Evolutionary conservation across 2,329 filamentous ascomycete species (phyloP), one percentile per base, ranked within the genome.

Genomic region (Monosporascus sp.): DNA sequence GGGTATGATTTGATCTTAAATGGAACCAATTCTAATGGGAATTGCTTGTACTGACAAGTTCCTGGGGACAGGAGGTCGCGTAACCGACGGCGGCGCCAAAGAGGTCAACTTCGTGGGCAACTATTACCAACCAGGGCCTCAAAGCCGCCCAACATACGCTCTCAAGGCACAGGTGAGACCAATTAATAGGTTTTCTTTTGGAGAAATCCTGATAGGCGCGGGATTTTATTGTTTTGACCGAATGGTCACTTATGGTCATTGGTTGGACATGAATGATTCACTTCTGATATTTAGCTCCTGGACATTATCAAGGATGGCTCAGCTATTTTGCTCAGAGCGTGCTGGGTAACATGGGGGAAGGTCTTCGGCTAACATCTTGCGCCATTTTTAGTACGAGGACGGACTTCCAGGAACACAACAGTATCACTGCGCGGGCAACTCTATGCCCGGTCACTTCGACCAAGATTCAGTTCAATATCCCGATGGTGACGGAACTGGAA

Each of bases 41-140:
- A n/a, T 17, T 41, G 9, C 38, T n/a, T 41, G 9, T 18, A 41
- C 38, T 41, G 38, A 41, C 38, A 41, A 9, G 9, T 41, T 20
- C 5, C 17, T 20, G 38, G 1, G 9, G 31, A 35, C 38, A 41
- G 38, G 38, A 20, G 6, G 38, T 4, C 65, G 67, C 14, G 63
- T 65, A 4, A 70, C 66, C 8, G 68, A 70, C 39, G 67, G 67
- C 8, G 67, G 67, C 14, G 59, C 63, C 3, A 62, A 66, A 47
- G 56, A 68, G 54, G 66, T 60, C 45, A 66, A 66, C 52, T 68
- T 70, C 46, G 66, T 70, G 9, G 63, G 63, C 11, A 70, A 70
- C 52, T 55, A 64, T 43, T 69, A 70, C 55, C 69, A 69, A 53
- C 62, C 54, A 31, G 68, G 68, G 0, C 67, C 68, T 17, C 61